Conservation (phyloP, 2,329 filamentous ascomycete species). For the Magnaporthiopsis rhizophila region DNA sequence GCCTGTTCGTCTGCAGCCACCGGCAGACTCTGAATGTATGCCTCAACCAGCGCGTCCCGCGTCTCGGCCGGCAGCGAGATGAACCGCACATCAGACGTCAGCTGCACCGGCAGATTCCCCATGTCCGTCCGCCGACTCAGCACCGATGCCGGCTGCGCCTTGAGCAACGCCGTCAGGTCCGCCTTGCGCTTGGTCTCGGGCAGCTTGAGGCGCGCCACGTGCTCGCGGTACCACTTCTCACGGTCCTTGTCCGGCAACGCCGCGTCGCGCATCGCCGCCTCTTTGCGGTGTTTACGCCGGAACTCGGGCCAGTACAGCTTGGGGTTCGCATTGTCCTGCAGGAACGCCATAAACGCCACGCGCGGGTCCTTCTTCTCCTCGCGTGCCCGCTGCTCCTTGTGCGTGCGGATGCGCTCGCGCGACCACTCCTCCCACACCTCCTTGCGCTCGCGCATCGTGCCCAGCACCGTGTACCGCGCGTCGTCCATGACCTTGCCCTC, state of each 20-base stretch:
- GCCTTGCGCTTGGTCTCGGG: slow-evolving; percentile 58
- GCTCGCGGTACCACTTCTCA: slow-evolving; percentile 72
- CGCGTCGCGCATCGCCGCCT: slow-evolving; percentile 69
- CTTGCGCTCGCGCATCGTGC: slow-evolving; percentile 71
- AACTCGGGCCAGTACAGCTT: slow-evolving; percentile 99
- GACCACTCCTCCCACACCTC: slow-evolving; percentile 84
- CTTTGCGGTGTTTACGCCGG: slow-evolving; percentile 80
- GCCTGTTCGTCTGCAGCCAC: slow-evolving; percentile 47
- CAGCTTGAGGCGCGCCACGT: slow-evolving; percentile 59
- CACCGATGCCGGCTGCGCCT: slow-evolving; percentile 45
- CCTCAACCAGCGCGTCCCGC: slow-evolving; percentile 57
- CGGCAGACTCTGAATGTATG: slow-evolving; percentile 56
- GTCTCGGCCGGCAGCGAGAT: slow-evolving; percentile 54
- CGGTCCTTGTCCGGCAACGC: slow-evolving; percentile 66
- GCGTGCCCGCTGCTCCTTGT: slow-evolving; percentile 64
- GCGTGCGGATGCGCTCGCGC: slow-evolving; percentile 61
- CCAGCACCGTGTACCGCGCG: slow-evolving; percentile 73
- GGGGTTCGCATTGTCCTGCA: slow-evolving; percentile 73
- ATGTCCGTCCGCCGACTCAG: slow-evolving; percentile 53
- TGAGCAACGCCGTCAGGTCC: slow-evolving; percentile 60
- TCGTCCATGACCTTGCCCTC: slow-evolving; percentile 78
- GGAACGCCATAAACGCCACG: slow-evolving; percentile 72
- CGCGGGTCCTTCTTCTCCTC: slow-evolving; percentile 76
- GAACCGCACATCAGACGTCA: slow-evolving; percentile 62
- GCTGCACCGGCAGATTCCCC: slow-evolving; percentile 49